Evolutionary conservation across 345 rosid genomes (phyloP), one percentile per base, ranked within the genome.

Genomic region (Moricandia arvensis): DNA sequence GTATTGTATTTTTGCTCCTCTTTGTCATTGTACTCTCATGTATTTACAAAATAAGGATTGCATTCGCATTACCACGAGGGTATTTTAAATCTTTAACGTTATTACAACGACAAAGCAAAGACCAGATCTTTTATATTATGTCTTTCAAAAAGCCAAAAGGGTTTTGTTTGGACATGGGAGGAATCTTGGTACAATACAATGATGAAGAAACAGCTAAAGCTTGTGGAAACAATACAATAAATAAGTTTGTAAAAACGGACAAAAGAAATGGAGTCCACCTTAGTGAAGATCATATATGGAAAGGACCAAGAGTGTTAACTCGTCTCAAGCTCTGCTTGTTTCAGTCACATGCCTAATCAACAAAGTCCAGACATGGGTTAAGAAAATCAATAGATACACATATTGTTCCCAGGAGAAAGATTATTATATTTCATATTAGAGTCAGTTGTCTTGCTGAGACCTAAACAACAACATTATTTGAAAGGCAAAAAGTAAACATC

Each of bases 181-280:
- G 80, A 71, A 71, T 63, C 75, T 68, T 53, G 69, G 31, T 53
- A 54, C 63, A 69, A 69, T 53, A 54, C 63, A 69, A 69, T 75
- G 68, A 75, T 68, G 63, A 75, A 37, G 57, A 75, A 75, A 75
- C 63, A 53, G 69, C 24, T 55, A 60, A 75, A 35, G 73, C 67
- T 66, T 24, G 68, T 59, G 34, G 74, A 53, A 68, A 59, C 55
- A 49, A 51, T 30, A 34, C 49, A 63, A 47, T 7, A 45, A 67
- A 75, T 4, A 43, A 60, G 26, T 12, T 76, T 69, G 38, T 37
- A 35, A 4, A 68, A 59, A 67, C 16, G 8, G 35, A 75, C 74
- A 60, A 63, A 16, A 64, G 21, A 73, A 7, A 65, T 74, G 78
- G 66, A 41, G 66, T 66, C 72, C 66, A 74, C 59, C 35, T 73